Evolutionary conservation across 1,139 yeast genomes (phyloP).

Genomic region (Debaryomycetaceae sp.): DNA sequence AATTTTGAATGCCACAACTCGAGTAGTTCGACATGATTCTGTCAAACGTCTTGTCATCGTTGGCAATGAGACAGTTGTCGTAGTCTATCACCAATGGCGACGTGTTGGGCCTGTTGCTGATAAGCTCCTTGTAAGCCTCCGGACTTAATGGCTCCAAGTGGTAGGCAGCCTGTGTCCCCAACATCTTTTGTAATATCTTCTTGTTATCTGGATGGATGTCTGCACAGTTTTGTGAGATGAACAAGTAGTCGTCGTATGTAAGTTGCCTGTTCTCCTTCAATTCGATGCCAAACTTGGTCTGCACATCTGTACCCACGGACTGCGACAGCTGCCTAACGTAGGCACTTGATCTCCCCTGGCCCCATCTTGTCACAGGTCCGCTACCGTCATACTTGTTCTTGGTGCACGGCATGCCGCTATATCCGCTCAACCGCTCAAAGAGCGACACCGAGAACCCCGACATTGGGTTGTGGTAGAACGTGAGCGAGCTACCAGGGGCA

Average conservation of each 20-base stretch:
- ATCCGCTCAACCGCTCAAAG: slow-evolving; percentile 19
- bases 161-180: slow-evolving; percentile 4
- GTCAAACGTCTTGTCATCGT: slow-evolving; percentile 41
- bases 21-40: slow-evolving; percentile 42
- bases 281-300: slow-evolving; percentile 21
- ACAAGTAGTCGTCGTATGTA: slow-evolving; percentile 28
- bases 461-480: slow-evolving; percentile 31
- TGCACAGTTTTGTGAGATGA: slow-evolving; percentile 33
- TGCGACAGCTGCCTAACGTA: not conserved
- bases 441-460: slow-evolving; percentile 25
- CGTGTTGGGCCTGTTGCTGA: not conserved
- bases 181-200: slow-evolving; percentile 23
- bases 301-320: not conserved
- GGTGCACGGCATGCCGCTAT: slow-evolving; percentile 21
- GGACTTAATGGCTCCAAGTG: slow-evolving; percentile 6
- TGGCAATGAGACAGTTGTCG: slow-evolving; percentile 50
- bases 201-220: slow-evolving; percentile 46
- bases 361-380: slow-evolving; percentile 1
- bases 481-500: slow-evolving; percentile 11
- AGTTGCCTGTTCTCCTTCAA: slow-evolving; percentile 22
- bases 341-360: not conserved
- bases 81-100: slow-evolving; percentile 59
- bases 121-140: slow-evolving; percentile 3
- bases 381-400: slow-evolving; percentile 10
- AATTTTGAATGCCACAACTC: slow-evolving; percentile 35